A percentile compares a stretch with the other conserved stretches of the same genome.
These are phyloP conservation scores for Alternaria alternata DNA, from an alignment of 2,329 filamentous ascomycete species.

Conservation along the genomic window DNA sequence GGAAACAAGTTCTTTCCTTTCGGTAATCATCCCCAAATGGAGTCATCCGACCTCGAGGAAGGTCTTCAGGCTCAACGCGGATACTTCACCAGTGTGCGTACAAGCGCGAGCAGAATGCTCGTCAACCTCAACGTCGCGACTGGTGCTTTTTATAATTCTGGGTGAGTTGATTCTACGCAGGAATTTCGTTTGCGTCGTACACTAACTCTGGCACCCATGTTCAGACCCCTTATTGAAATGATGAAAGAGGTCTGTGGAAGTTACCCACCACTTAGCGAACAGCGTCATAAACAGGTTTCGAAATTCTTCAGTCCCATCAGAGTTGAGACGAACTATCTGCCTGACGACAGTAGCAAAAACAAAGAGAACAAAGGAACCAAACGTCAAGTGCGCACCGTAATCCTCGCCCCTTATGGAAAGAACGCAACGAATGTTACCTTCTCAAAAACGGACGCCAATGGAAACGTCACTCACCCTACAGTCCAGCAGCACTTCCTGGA, in stretches of 20 bases:
- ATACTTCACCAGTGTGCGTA: constrained; percentile 69
- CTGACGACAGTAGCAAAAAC: constrained; percentile 46
- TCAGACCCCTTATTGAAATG: constrained; percentile 44
- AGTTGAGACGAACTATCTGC: constrained; percentile 53
- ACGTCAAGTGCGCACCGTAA: constrained; percentile 51
- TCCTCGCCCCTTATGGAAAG: constrained; percentile 45
- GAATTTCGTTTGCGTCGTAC: background rate
- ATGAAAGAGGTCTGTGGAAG: constrained; percentile 35
- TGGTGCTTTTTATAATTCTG: constrained; percentile 64
- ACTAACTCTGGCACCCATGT: background rate
- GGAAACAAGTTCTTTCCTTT: constrained; percentile 58
- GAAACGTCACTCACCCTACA: constrained; percentile 17
- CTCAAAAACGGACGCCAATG: constrained; percentile 16
- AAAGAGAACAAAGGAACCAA: constrained; percentile 38
- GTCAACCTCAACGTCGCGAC: constrained; percentile 71
- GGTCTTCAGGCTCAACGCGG: constrained; percentile 67
- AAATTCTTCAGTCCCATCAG: constrained; percentile 51
- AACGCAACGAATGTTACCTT: constrained; percentile 45
- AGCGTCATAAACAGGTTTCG: constrained; percentile 11
- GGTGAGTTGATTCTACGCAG: constrained; percentile 9
- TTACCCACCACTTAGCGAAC: constrained; percentile 13
- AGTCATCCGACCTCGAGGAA: constrained; percentile 54
- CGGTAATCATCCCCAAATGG: constrained; percentile 56
- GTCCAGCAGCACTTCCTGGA: constrained; percentile 33
- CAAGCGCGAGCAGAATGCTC: constrained; percentile 64